Evolutionary conservation across 106 monocot genomes (phyloP).

Genomic region (Phalaenopsis aphrodite): DNA sequence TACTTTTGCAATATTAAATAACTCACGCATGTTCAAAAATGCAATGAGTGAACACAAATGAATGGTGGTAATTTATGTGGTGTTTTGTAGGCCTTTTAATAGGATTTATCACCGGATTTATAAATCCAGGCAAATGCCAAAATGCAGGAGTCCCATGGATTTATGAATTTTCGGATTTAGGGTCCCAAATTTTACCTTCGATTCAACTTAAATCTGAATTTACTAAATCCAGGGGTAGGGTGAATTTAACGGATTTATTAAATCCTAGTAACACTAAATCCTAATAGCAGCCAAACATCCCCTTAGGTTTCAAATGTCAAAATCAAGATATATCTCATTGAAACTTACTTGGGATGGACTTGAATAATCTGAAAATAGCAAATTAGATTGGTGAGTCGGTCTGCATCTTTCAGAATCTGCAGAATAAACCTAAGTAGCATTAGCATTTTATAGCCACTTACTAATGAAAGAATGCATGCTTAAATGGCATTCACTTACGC

Average conservation of each 20-base stretch:
- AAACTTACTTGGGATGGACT: constrained; percentile 23
- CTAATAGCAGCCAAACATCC: too few species aligned
- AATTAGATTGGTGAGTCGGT: neutral
- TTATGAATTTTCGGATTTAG: too few species aligned
- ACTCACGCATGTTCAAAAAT: neutral
- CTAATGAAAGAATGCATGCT: neutral
- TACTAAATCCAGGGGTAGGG: too few species aligned
- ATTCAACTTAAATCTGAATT: too few species aligned
- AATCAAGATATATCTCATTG: neutral
- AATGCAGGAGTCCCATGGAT: too few species aligned
- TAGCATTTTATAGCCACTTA: neutral
- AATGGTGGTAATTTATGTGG: neutral
- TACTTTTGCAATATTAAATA: neutral
- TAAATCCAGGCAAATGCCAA: too few species aligned
- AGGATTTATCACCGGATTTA: too few species aligned
- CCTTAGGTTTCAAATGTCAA: constrained; percentile 3
- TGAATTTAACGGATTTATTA: too few species aligned
- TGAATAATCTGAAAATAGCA: constrained; percentile 7
- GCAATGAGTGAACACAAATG: neutral
- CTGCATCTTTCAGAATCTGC: constrained; percentile 21
- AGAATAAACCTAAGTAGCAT: constrained; percentile 1
- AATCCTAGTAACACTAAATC: too few species aligned
- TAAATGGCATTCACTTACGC: neutral
- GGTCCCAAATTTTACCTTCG: too few species aligned
- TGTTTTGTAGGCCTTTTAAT: too few species aligned